A percentile compares a stretch with the other conserved stretches of the same genome.
These are phyloP conservation scores for Aegilops bicornis DNA, from an alignment of 176 grass and related monocot species.

Conservation along the genomic window DNA sequence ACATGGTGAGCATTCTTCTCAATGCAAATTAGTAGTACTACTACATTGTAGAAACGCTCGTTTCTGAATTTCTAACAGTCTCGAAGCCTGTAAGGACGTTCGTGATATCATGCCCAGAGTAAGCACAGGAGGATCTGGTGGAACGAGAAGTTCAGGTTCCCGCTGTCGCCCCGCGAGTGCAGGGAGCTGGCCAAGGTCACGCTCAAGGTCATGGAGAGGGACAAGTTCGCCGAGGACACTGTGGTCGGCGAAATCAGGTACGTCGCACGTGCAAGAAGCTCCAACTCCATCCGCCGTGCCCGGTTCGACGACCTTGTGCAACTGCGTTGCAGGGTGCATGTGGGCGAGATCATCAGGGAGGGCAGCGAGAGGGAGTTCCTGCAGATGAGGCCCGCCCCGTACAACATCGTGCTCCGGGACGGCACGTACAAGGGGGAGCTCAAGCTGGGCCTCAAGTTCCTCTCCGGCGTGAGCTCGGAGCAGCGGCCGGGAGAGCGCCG, in stretches of 20 bases:
- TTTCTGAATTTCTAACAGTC: neutral
- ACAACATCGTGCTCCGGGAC: slow-evolving; percentile 81
- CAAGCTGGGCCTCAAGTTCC: slow-evolving; percentile 73
- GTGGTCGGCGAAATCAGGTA: slow-evolving; percentile 61
- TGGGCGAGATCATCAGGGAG: slow-evolving; percentile 60
- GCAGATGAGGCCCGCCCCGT: slow-evolving; percentile 63
- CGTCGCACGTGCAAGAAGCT: too few species aligned
- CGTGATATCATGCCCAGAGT: slow-evolving; percentile 30
- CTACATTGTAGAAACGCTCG: too few species aligned
- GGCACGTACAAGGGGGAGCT: slow-evolving; percentile 71
- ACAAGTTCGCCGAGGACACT: slow-evolving; percentile 60
- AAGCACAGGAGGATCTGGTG: slow-evolving; percentile 72
- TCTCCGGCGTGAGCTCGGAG: slow-evolving; percentile 45
- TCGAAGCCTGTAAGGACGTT: neutral
- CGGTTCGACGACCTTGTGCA: neutral
- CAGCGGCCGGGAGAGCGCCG: neutral
- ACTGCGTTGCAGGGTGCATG: slow-evolving; percentile 43
- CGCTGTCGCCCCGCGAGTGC: slow-evolving; percentile 33
- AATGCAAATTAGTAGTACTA: neutral
- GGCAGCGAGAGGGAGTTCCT: slow-evolving; percentile 55
- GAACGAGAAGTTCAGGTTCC: slow-evolving; percentile 88
- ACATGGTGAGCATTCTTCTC: slow-evolving; percentile 16
- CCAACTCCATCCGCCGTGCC: neutral
- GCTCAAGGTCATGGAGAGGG: slow-evolving; percentile 59
- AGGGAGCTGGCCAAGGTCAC: slow-evolving; percentile 50